Conservation (phyloP, 1,139 yeast species). For the Hanseniaspora uvarum region DNA sequence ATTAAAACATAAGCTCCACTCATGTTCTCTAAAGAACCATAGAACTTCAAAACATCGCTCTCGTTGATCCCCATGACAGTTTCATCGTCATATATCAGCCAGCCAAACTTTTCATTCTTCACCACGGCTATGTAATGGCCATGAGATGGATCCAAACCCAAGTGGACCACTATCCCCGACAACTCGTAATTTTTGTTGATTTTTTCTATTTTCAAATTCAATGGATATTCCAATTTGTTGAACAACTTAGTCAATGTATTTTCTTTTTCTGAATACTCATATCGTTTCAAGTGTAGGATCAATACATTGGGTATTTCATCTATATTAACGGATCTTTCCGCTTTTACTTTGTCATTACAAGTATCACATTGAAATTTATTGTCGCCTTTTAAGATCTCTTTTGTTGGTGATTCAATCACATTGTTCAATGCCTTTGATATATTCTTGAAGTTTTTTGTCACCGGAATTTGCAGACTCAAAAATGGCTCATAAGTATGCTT, state of each 20-base stretch:
- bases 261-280: conserved; percentile 76
- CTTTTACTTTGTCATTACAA: conserved; percentile 87
- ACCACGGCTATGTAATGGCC: conserved; percentile 89
- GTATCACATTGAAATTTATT: conserved; percentile 89
- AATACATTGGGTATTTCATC: conserved; percentile 68
- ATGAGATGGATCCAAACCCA: conserved; percentile 96
- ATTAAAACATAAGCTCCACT: conserved; percentile 88
- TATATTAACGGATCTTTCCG: conserved; percentile 80
- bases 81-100: conserved; percentile 93
- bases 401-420: conserved; percentile 71
- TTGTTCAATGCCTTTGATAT: conserved; percentile 46
- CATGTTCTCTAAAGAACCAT: conserved; percentile 80
- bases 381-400: conserved; percentile 74
- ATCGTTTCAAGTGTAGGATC: conserved; percentile 77
- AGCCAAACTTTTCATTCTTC: conserved; percentile 67
- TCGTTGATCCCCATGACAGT: conserved; percentile 85
- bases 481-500: conserved; percentile 79
- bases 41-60: conserved; percentile 69
- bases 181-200: conserved; percentile 54
- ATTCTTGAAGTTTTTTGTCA: conserved; percentile 28
- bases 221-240: conserved; percentile 74
- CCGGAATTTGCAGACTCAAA: conserved; percentile 75
- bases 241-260: conserved; percentile 79
- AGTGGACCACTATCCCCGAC: conserved; percentile 79
- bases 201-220: conserved; percentile 49